These are phyloP conservation scores for Malus asiatica DNA, from an alignment of 306 rosid species.

Conservation along the genomic window DNA sequence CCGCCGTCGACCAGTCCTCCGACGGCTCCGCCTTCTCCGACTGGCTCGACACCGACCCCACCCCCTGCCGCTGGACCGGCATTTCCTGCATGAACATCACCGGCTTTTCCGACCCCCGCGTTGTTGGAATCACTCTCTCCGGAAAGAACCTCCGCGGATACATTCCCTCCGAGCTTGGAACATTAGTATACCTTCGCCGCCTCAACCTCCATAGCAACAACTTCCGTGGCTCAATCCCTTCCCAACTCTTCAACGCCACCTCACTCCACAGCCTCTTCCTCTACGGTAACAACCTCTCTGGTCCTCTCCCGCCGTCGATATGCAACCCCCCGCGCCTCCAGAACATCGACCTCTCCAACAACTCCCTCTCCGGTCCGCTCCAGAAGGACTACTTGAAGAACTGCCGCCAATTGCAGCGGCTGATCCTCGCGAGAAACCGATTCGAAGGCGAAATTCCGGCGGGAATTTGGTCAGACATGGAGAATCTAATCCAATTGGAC, in stretches of 20 bases:
- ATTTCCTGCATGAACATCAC: slow-evolving; percentile 68
- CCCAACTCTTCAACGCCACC: slow-evolving; percentile 82
- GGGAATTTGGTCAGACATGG: slow-evolving; percentile 55
- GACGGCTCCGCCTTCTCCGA: slow-evolving; percentile 45
- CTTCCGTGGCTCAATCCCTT: slow-evolving; percentile 67
- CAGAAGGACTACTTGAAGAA: slow-evolving; percentile 31
- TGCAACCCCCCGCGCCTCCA: slow-evolving; percentile 68
- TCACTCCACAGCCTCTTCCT: slow-evolving; percentile 78
- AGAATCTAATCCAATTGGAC: slow-evolving; percentile 53
- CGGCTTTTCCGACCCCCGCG: slow-evolving; percentile 56
- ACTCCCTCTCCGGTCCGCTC: slow-evolving; percentile 55
- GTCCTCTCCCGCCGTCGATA: slow-evolving; percentile 55
- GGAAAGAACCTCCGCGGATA: slow-evolving; percentile 78
- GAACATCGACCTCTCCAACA: slow-evolving; percentile 82
- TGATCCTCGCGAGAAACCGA: slow-evolving; percentile 57
- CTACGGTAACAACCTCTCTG: slow-evolving; percentile 82
- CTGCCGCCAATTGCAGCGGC: slow-evolving; percentile 64
- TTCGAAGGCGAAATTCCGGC: slow-evolving; percentile 57
- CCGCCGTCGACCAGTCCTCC: slow-evolving; percentile 55
- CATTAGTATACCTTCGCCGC: slow-evolving; percentile 67
- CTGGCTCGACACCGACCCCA: slow-evolving; percentile 65
- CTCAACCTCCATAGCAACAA: slow-evolving; percentile 69
- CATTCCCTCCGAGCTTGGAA: slow-evolving; percentile 89
- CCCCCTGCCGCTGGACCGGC: slow-evolving; percentile 85
- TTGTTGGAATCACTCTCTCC: slow-evolving; percentile 65